Evolutionary conservation across 2,329 filamentous ascomycete genomes (phyloP), one percentile per base, ranked within the genome.

Genomic region (Botrytis elliptica): DNA sequence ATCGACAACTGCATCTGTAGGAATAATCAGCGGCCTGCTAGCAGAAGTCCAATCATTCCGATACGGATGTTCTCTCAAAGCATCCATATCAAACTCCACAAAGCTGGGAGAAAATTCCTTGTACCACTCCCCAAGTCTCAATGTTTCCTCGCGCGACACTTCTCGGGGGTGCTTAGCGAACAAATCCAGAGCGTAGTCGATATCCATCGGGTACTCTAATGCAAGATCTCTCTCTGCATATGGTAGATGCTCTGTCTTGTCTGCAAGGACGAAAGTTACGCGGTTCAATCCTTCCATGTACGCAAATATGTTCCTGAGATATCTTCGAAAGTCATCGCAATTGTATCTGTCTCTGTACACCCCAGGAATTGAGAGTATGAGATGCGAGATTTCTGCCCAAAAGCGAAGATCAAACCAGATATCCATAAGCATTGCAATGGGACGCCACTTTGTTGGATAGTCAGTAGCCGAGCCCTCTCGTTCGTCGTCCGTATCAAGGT

Each of bases 391-490:
- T 10, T 22, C 18, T 18, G n/a, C 29, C 52, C n/a, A 57, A 57
- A 18, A n/a, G 40, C 40, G 25, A 29, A 44, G 8, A 44, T 65
- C 16, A 44, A n/a, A 20, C 62, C 16, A 65, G 16, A 65, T 4
- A 10, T 65, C 40, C 2, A 10, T 2, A 10, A 65, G 22, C 4
- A 46, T 22, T 10, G 9, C 1, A 44, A 9, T 22, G n/a, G 8
- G n/a, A 65, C 14, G n/a, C 52, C 52, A 29, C 5, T 14, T 44
- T 12, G 3, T 12, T 1, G 9, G 4, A 29, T 7, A 18, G 1
- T n/a, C 1, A 33, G 22, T 6, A 33, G 40, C 18, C 0, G 9
- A 3, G 1, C 10, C 1, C 3, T 9, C 36, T 14, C 4, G 22
- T 3, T 40, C 36, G 14, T 22, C 62, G 2, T 33, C 10, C 9